These are phyloP conservation scores for Dendrothele bispora DNA, from an alignment of 768 basidiomycete genomes.

Conservation along the genomic window DNA sequence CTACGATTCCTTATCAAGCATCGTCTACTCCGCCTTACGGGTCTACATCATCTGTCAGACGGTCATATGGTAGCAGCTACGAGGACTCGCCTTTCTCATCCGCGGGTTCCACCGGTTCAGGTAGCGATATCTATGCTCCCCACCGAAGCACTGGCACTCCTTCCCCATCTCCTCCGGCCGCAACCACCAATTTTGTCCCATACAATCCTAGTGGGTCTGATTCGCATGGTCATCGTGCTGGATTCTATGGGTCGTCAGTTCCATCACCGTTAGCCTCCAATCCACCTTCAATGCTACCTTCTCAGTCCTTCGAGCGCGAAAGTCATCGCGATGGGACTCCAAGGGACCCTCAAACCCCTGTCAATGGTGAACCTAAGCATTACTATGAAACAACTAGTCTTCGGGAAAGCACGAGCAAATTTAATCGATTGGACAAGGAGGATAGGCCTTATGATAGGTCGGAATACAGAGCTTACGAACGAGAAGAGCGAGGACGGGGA, in stretches of 20 bases:
- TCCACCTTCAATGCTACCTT: conserved; percentile 35
- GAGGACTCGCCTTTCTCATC: conserved; percentile 50
- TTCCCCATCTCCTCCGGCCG: conserved; percentile 69
- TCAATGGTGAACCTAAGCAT: conserved; percentile 5
- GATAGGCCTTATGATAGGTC: conserved; percentile 3
- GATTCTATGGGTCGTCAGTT: conserved; percentile 29
- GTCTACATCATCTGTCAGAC: neutral
- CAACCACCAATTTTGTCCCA: conserved; percentile 56
- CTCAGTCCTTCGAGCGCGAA: conserved; percentile 16
- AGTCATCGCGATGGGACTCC: conserved; percentile 7
- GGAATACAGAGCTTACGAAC: conserved; percentile 6
- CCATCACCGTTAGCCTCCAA: conserved; percentile 51
- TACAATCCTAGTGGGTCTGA: conserved; percentile 43
- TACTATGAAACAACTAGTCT: conserved; percentile 4
- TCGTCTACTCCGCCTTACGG: conserved; percentile 41
- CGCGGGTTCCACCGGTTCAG: conserved; percentile 55
- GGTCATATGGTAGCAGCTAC: conserved; percentile 31
- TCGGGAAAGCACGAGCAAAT: neutral
- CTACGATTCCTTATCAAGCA: conserved; percentile 1
- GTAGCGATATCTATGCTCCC: conserved; percentile 55
- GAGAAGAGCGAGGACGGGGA: neutral
- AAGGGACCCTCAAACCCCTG: conserved; percentile 4
- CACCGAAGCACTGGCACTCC: conserved; percentile 44
- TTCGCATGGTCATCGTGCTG: conserved; percentile 32
- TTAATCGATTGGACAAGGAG: neutral